Percentiles rank a stretch among this genome's conserved stretches.
Conservation (phyloP, 2,329 filamentous ascomycete species). For the Penicillium sp. region DNA sequence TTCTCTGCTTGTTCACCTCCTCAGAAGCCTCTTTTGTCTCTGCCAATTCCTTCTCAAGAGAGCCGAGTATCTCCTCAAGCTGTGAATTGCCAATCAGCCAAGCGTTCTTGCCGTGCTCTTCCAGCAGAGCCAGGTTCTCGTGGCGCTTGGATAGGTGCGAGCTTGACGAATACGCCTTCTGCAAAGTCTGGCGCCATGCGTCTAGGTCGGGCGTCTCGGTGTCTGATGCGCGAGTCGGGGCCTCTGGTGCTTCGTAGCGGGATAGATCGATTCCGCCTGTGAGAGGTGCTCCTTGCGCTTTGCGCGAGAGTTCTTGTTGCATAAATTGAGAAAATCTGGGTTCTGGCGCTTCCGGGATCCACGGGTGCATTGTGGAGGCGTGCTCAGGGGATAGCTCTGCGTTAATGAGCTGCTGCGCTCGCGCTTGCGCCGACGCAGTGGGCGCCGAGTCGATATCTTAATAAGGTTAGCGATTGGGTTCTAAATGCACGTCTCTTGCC, state of each 20-base stretch:
- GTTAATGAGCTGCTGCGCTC: constrained; percentile 68
- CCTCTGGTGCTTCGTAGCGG: constrained; percentile 78
- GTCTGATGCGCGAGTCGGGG: constrained; percentile 47
- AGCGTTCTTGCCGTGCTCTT: constrained; percentile 80
- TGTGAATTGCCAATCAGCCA: constrained; percentile 86
- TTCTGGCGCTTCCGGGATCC: constrained; percentile 55
- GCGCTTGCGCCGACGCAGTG: constrained; percentile 58
- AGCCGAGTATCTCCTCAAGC: constrained; percentile 68
- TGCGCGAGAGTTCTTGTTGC: constrained; percentile 65
- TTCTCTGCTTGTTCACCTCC: constrained; percentile 67
- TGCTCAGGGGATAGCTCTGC: constrained; percentile 60
- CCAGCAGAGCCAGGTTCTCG: constrained; percentile 70
- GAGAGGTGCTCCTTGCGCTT: constrained; percentile 61
- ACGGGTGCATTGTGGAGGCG: constrained; percentile 55
- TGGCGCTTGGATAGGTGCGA: constrained; percentile 58
- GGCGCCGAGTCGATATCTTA: constrained; percentile 79
- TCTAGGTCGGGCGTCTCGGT: constrained; percentile 35
- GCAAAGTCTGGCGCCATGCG: constrained; percentile 54
- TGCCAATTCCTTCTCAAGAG: constrained; percentile 73
- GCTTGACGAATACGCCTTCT: constrained; percentile 58
- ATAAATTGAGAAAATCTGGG: constrained; percentile 67
- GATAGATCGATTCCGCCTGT: constrained; percentile 67
- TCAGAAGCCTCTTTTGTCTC: constrained; percentile 69
- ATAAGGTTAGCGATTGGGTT: constrained; percentile 11
- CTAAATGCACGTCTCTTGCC: constrained; percentile 6